These are phyloP conservation scores for Trichoderma sp. DNA, from an alignment of 2,329 filamentous ascomycete species.

Conservation along the genomic window DNA sequence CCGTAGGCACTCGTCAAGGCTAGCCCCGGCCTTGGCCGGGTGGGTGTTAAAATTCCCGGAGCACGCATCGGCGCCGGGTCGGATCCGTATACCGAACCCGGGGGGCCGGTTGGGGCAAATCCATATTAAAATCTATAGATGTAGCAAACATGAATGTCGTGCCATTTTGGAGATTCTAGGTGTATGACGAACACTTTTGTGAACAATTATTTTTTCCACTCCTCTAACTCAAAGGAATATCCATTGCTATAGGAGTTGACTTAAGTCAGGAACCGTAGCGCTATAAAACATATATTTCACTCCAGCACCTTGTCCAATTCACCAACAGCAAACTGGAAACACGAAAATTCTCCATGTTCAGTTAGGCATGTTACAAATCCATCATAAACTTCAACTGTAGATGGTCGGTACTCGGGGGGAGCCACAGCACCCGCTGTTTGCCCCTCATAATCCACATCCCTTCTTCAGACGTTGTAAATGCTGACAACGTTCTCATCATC, in stretches of 20 bases:
- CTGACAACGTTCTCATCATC: neutral
- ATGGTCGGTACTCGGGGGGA: neutral
- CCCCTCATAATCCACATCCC: neutral
- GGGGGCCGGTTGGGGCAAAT: neutral
- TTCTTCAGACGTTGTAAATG: neutral
- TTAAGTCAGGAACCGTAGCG: no score
- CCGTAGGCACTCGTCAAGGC: neutral
- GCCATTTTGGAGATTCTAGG: neutral
- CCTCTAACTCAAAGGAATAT: neutral
- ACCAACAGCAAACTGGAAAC: neutral
- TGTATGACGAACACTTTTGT: neutral
- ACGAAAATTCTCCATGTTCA: neutral
- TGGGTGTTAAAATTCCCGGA: neutral
- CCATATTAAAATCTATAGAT: rapidly evolving
- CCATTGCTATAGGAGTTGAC: neutral
- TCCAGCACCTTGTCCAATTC: neutral
- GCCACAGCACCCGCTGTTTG: neutral
- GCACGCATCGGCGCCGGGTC: neutral
- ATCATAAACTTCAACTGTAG: neutral
- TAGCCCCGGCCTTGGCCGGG: neutral
- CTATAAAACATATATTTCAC: neutral
- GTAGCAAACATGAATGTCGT: neutral
- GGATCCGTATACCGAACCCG: neutral
- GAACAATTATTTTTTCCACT: neutral
- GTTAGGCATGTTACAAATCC: neutral